Conservation (phyloP, 2,329 filamentous ascomycete genomes). For the Aspergillus carbonarius region DNA sequence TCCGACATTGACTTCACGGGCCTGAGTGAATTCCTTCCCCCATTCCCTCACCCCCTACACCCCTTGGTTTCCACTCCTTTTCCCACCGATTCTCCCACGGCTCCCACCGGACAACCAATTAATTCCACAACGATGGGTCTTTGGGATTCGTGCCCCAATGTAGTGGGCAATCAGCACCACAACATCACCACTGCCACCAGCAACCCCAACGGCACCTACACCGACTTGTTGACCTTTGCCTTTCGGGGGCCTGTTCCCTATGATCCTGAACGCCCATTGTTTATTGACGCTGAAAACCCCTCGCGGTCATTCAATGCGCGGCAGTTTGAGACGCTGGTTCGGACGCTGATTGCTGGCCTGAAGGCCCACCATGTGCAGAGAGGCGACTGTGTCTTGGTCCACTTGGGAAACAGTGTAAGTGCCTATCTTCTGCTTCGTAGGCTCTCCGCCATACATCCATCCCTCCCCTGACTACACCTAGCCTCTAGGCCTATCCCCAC, state of each 20-base stretch:
- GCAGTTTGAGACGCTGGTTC: conserved; percentile 37
- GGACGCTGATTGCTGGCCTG: conserved; percentile 43
- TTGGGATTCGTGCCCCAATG: conserved; percentile 20
- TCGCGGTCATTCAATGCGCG: conserved; percentile 36
- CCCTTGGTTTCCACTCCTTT: background rate
- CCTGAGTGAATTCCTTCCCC: background rate
- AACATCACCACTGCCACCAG: background rate
- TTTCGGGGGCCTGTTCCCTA: conserved; percentile 38
- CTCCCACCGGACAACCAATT: background rate
- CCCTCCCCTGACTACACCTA: conserved; percentile 12
- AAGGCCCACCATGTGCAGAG: conserved; percentile 37
- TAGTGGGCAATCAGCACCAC: conserved; percentile 3
- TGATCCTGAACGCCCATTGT: conserved; percentile 40
- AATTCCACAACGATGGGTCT: conserved; percentile 23
- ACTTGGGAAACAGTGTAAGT: conserved; percentile 45
- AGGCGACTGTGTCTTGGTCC: conserved; percentile 46
- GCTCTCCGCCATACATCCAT: background rate
- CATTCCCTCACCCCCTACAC: background rate
- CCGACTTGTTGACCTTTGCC: conserved; percentile 45
- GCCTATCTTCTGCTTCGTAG: background rate
- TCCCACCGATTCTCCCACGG: background rate
- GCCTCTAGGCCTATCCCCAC: conserved; percentile 1
- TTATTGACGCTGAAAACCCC: conserved; percentile 44
- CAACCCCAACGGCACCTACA: conserved; percentile 21
- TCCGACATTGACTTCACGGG: background rate